These are phyloP conservation scores for Aspergillus steynii DNA, from an alignment of 495 filamentous ascomycete species.

Conservation along the genomic window DNA sequence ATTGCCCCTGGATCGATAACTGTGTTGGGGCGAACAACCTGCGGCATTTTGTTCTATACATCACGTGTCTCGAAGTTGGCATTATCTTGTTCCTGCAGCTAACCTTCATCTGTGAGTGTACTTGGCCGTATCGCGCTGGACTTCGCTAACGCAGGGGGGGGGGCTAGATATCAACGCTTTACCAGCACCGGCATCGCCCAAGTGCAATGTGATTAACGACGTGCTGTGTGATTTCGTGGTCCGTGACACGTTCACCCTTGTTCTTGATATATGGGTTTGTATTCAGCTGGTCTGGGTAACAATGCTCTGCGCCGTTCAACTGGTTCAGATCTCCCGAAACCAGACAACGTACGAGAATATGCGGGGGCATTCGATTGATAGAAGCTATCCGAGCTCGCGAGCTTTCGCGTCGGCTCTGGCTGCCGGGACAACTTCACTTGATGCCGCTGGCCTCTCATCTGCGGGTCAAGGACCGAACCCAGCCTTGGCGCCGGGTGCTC, in stretches of 20 bases:
- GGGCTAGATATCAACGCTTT: conserved; percentile 56
- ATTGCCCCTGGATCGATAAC: conserved; percentile 97
- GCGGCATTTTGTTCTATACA: conserved; percentile 90
- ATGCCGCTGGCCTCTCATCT: conserved; percentile 67
- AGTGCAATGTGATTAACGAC: conserved; percentile 77
- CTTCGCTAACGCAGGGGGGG: neutral
- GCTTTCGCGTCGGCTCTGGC: conserved; percentile 77
- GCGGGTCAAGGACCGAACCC: conserved; percentile 53
- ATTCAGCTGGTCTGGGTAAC: conserved; percentile 91
- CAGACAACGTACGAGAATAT: conserved; percentile 97
- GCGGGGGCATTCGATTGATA: conserved; percentile 60
- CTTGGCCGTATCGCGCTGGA: neutral
- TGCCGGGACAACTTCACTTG: conserved; percentile 64
- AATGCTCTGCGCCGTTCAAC: conserved; percentile 91
- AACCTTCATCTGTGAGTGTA: conserved; percentile 53
- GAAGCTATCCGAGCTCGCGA: conserved; percentile 57
- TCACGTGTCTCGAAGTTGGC: conserved; percentile 72
- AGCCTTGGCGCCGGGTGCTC: conserved; percentile 35
- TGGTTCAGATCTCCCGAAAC: conserved; percentile 85
- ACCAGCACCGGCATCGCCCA: conserved; percentile 41
- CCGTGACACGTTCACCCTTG: conserved; percentile 79
- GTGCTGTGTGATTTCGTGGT: conserved; percentile 70
- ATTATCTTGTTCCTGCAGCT: conserved; percentile 63
- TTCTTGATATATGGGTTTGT: conserved; percentile 72
- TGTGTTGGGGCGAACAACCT: conserved; percentile 94